These are phyloP conservation scores for Pythium sp. DNA, from an alignment of 352 stramenopile genomes.

Conservation along the genomic window DNA sequence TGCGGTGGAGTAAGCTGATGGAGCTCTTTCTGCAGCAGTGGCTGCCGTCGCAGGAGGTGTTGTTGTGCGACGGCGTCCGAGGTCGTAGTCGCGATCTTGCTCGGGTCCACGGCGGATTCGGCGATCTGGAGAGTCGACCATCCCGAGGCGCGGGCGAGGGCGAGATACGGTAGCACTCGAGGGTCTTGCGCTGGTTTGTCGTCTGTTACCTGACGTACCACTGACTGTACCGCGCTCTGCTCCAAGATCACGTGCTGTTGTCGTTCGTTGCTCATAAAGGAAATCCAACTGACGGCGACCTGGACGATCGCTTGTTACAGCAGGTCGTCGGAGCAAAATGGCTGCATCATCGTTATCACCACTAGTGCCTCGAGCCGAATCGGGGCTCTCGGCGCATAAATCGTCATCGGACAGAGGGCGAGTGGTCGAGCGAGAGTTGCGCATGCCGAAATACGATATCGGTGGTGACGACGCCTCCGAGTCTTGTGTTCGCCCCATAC, in stretches of 20 bases:
- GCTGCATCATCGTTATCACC: slow-evolving; percentile 2
- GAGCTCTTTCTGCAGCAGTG: neutral
- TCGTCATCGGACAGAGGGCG: slow-evolving; percentile 28
- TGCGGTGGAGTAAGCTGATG: neutral
- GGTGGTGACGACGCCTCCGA: neutral
- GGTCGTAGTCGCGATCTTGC: slow-evolving; percentile 17
- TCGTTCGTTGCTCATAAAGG: slow-evolving; percentile 15
- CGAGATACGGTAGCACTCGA: neutral
- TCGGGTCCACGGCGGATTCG: slow-evolving; percentile 15
- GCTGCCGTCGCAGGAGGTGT: neutral
- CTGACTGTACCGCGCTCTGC: neutral
- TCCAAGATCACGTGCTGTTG: neutral
- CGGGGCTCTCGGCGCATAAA: slow-evolving; percentile 56
- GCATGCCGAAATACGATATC: neutral
- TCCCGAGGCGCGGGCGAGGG: slow-evolving; percentile 16
- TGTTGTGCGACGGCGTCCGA: slow-evolving; percentile 2
- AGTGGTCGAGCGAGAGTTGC: neutral
- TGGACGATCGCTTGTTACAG: neutral
- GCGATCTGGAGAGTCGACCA: slow-evolving; percentile 12
- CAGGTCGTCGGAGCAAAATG: neutral
- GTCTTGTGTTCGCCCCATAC: slow-evolving; percentile 10
- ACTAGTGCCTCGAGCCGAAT: slow-evolving; percentile 21
- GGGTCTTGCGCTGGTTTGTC: neutral
- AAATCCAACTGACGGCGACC: slow-evolving; percentile 43
- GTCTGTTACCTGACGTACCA: neutral